Evolutionary conservation across 2,329 filamentous ascomycete genomes (phyloP).

Genomic region (Apiospora rasikravindrae): DNA sequence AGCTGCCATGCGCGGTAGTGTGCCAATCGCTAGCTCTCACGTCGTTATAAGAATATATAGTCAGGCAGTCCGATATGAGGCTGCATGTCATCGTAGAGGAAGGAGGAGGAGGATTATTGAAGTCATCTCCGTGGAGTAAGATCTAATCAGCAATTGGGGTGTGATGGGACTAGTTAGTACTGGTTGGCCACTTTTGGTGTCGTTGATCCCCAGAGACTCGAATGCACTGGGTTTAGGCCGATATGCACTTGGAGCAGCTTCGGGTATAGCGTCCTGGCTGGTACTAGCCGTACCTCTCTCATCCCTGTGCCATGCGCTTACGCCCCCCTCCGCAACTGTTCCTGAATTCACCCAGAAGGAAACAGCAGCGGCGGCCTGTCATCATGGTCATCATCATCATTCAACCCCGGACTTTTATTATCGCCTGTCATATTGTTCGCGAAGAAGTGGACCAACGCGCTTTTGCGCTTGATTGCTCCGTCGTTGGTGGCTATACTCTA

Average conservation of each 20-base stretch:
- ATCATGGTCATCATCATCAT: neutral
- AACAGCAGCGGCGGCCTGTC: neutral
- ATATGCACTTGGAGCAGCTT: neutral
- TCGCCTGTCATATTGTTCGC: neutral
- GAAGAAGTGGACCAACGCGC: neutral
- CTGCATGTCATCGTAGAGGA: neutral
- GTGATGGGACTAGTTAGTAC: neutral
- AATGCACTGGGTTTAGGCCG: constrained; percentile 1
- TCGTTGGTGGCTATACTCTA: neutral
- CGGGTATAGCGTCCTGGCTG: constrained; percentile 3
- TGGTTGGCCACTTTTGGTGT: neutral
- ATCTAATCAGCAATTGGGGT: constrained; percentile 12
- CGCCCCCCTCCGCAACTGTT: constrained; percentile 3
- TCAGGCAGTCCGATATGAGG: neutral
- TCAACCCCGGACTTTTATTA: neutral
- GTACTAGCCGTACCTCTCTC: neutral
- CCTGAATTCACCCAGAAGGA: constrained; percentile 9
- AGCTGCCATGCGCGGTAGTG: neutral
- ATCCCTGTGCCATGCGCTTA: constrained; percentile 13
- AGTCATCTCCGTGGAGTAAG: constrained; percentile 3
- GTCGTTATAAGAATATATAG: neutral
- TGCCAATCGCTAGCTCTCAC: neutral
- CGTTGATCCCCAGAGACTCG: constrained; percentile 12
- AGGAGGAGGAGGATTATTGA: neutral
- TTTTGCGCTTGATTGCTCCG: neutral